Evolutionary conservation across 2,329 filamentous ascomycete species (phyloP).

Genomic region (Fusarium redolens): DNA sequence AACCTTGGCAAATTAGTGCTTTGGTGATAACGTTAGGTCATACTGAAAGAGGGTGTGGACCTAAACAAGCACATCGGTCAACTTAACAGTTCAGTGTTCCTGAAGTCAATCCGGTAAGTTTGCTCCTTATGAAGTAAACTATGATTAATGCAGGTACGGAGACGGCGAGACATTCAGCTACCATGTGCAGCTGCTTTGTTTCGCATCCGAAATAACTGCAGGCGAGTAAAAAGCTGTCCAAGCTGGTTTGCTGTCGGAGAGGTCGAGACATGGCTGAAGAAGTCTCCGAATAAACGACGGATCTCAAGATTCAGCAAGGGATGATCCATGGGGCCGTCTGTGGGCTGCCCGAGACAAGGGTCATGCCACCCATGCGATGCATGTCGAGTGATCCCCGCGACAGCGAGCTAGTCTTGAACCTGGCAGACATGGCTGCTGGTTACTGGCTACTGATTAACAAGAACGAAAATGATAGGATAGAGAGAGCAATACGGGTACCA

Average conservation of each 20-base stretch:
- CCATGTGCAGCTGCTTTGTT: constrained; percentile 8
- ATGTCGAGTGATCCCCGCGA: background rate
- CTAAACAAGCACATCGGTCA: constrained; percentile 3
- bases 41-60: constrained; percentile 1
- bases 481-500: background rate
- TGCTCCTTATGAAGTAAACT: background rate
- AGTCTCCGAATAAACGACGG: constrained; percentile 37
- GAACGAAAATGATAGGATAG: background rate
- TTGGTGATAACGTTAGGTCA: constrained; percentile 21
- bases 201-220: background rate
- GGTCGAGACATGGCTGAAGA: constrained; percentile 38
- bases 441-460: background rate
- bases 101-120: background rate
- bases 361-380: constrained; percentile 10
- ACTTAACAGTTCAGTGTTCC: constrained; percentile 1
- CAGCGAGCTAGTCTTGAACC: background rate
- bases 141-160: constrained; percentile 17
- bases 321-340: constrained; percentile 13
- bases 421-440: background rate
- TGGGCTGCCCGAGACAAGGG: constrained; percentile 29
- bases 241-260: constrained; percentile 16
- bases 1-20: background rate
- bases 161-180: constrained; percentile 24
- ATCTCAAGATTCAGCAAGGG: constrained; percentile 26
- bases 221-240: constrained; percentile 20